Conservation (phyloP, 768 basidiomycete species). For the Tylopilus plumbeoviolaceoides region DNA sequence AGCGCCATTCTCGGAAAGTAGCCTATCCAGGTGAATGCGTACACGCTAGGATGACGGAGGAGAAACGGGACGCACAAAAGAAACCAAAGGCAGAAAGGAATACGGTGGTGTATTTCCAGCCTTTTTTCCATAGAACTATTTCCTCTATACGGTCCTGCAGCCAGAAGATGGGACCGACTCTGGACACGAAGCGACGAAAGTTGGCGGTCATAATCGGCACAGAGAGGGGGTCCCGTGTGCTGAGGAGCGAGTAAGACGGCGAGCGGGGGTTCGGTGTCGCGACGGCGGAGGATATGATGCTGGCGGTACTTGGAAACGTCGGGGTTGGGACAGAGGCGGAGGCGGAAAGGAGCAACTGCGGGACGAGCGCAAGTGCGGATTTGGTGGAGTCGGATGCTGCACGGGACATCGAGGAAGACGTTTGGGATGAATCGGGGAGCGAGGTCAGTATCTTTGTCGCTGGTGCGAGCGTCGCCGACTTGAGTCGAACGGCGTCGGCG, state of each 20-base stretch:
- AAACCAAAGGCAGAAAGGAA: conserved; percentile 80
- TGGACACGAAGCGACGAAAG: conserved; percentile 76
- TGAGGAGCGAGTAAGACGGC: conserved; percentile 35
- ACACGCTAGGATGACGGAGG: background rate
- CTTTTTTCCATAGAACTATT: conserved; percentile 75
- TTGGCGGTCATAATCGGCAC: conserved; percentile 60
- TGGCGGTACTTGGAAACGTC: conserved; percentile 2
- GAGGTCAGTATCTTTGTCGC: conserved; percentile 40
- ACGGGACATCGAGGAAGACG: conserved; percentile 10
- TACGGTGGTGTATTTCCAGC: conserved; percentile 63
- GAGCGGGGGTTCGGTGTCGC: conserved; percentile 21
- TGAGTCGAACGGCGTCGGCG: conserved; percentile 34
- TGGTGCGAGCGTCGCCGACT: conserved; percentile 28
- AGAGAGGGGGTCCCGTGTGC: conserved; percentile 65
- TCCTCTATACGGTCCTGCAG: conserved; percentile 86
- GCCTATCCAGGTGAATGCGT: conserved; percentile 40
- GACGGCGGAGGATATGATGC: conserved; percentile 17
- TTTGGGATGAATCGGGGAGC: conserved; percentile 28
- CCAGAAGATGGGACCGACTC: conserved; percentile 82
- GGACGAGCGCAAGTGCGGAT: conserved; percentile 35
- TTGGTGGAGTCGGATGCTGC: conserved; percentile 19
- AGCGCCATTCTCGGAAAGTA: conserved; percentile 72
- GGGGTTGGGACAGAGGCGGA: conserved; percentile 20
- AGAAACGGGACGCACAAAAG: conserved; percentile 55
- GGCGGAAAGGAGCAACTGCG: conserved; percentile 34